phyloP scores from a whole-genome alignment of 768 basidiomycete species.

The Asterophora lycoperdoides region DNA sequence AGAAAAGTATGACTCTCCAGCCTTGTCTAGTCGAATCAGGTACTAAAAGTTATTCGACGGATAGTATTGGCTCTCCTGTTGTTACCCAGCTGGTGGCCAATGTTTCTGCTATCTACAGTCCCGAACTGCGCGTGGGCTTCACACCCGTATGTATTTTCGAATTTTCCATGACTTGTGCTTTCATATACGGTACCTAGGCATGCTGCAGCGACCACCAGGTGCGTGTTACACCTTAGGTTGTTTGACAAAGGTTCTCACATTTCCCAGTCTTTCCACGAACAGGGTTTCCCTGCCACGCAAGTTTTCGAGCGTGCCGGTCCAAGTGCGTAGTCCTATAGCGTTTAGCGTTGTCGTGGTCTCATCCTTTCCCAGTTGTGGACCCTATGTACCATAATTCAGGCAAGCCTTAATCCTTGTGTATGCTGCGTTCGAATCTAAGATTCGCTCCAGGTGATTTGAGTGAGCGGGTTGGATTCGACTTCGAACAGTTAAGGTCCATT shows the following conservation, averaged over 20 bases:
- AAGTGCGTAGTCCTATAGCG: slow-evolving; percentile 35
- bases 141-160: slow-evolving; percentile 43
- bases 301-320: slow-evolving; percentile 85
- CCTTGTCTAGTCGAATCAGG: background rate
- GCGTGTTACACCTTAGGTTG: background rate
- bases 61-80: slow-evolving; percentile 75
- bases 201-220: slow-evolving; percentile 94
- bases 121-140: slow-evolving; percentile 67
- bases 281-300: slow-evolving; percentile 83
- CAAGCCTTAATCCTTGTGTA: slow-evolving; percentile 22
- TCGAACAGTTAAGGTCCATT: slow-evolving; percentile 77
- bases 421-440: slow-evolving; percentile 4
- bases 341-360: background rate
- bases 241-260: background rate
- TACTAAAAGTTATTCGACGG: background rate
- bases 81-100: slow-evolving; percentile 73
- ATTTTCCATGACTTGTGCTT: background rate
- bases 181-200: slow-evolving; percentile 33
- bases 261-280: slow-evolving; percentile 67
- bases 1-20: slow-evolving; percentile 41
- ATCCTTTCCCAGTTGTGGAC: slow-evolving; percentile 56
- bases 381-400: slow-evolving; percentile 89
- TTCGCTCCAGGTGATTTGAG: slow-evolving; percentile 61
- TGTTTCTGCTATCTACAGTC: slow-evolving; percentile 75
- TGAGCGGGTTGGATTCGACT: slow-evolving; percentile 75